Evolutionary conservation across 805 yeast genomes (phyloP), one percentile per base, ranked within the genome.

Genomic region (Wickerhamiella domercqiae): DNA sequence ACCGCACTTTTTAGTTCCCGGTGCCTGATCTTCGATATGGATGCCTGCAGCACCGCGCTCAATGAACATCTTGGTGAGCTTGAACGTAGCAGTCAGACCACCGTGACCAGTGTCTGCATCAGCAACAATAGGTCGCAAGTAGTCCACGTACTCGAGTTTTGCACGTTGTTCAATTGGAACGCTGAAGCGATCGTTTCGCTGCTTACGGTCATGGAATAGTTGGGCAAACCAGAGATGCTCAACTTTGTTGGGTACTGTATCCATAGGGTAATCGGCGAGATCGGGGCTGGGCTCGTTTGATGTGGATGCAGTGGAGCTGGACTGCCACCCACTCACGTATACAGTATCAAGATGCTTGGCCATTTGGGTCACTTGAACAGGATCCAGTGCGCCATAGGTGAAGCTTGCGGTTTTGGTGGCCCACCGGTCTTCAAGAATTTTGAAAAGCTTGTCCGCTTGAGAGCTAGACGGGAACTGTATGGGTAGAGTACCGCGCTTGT

Each of bases 31-130:
- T 66, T 87, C 98, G 58, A 87, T 84, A 60, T 87, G 98, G 53
- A 87, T 84, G 56, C 97, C 97, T 42, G 97, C 96, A 40, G 97
- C 98, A 61, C 97, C 97, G 54, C 93, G 75, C 67, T 87, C 97
- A 51, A 87, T 81, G 57, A 87, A 87, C 75, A 87, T 69, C 67
- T 87, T 87, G 53, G 95, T 84, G 59, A 87, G 73, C 65, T 87
- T 87, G 65, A 84, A 78, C 49, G 83, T 83, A 40, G 97, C 97
- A 42, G 97, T 86, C 52, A 84, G 70, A 58, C 98, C 97, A 63
- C 98, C 98, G 60, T 87, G 97, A 50, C 98, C 98, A 41, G 97
- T 90, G 63, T 87, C 98, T 49, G 87, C 98, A 59, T 87, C 98
- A 31, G 97, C 97, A 51, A 87, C 70, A 51, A 87, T 82, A 41